Evolutionary conservation across 305 asterid genomes (phyloP).

Genomic region (Rubia tinctorum): DNA sequence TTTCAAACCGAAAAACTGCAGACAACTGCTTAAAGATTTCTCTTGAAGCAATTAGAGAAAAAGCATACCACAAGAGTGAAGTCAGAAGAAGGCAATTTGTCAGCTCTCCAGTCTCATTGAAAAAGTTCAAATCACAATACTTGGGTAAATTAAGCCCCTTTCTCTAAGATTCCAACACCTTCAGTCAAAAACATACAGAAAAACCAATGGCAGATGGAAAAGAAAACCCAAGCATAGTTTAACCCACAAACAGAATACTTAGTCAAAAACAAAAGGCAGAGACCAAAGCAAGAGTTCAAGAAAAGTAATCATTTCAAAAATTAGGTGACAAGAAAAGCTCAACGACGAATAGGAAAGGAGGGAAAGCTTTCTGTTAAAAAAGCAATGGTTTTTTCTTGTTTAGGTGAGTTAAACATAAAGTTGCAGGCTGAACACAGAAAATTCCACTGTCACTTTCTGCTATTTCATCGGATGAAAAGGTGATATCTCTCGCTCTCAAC

Average conservation of each 20-base stretch:
- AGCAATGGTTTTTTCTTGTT: neutral
- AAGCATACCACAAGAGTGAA: constrained; percentile 5
- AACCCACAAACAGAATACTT: neutral
- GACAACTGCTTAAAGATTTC: neutral
- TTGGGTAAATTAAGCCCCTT: neutral
- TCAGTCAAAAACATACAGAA: neutral
- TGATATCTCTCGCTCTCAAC: neutral
- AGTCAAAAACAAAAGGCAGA: neutral
- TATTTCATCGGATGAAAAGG: neutral
- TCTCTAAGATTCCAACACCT: neutral
- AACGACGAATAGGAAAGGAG: neutral
- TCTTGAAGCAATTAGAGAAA: neutral
- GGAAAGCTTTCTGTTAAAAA: neutral
- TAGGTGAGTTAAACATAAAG: neutral
- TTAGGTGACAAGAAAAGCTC: neutral
- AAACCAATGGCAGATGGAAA: neutral
- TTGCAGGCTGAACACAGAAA: neutral
- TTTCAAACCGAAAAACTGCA: neutral
- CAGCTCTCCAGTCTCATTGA: neutral
- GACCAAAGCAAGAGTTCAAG: neutral
- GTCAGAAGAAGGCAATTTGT: neutral
- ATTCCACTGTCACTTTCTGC: neutral
- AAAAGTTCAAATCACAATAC: neutral
- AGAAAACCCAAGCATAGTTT: neutral
- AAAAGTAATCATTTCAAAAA: neutral